These are phyloP conservation scores for Candida wancherniae DNA, from an alignment of 805 yeast species.

Conservation along the genomic window DNA sequence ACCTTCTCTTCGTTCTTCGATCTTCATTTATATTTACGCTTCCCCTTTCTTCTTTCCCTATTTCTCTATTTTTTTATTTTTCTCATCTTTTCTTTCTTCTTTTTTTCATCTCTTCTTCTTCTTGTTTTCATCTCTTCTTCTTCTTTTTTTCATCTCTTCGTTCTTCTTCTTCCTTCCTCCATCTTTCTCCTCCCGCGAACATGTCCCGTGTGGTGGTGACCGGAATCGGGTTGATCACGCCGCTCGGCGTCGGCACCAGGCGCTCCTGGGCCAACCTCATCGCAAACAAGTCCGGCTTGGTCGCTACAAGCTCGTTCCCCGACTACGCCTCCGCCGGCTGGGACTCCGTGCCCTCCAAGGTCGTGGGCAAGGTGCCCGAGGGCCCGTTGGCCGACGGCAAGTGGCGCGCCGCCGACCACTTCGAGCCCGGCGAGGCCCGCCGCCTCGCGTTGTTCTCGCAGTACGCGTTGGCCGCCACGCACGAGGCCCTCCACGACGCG, in stretches of 20 bases:
- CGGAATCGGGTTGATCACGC: conserved; percentile 83
- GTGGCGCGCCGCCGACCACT: conserved; percentile 51
- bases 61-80: no score
- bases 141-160: no score
- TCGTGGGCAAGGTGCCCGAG: conserved; percentile 69
- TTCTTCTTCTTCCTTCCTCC: neutral
- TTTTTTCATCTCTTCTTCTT: no score
- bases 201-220: conserved; percentile 78
- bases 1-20: no score
- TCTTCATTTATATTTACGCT: no score
- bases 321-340: conserved; percentile 42
- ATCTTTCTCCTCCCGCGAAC: neutral
- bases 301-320: conserved; percentile 44
- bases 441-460: conserved; percentile 71
- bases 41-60: no score
- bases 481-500: conserved; percentile 74
- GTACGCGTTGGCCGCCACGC: conserved; percentile 70
- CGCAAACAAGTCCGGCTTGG: conserved; percentile 51
- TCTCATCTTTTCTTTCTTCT: no score
- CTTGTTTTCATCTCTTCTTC: no score
- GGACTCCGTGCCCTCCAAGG: conserved; percentile 59
- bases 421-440: conserved; percentile 46
- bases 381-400: conserved; percentile 41
- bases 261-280: conserved; percentile 53
- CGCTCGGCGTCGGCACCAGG: conserved; percentile 69